Percentiles rank a stretch among this genome's conserved stretches.
These are phyloP conservation scores for Aspergillus caelatus DNA, from an alignment of 2,329 filamentous ascomycete genomes.

Conservation along the genomic window DNA sequence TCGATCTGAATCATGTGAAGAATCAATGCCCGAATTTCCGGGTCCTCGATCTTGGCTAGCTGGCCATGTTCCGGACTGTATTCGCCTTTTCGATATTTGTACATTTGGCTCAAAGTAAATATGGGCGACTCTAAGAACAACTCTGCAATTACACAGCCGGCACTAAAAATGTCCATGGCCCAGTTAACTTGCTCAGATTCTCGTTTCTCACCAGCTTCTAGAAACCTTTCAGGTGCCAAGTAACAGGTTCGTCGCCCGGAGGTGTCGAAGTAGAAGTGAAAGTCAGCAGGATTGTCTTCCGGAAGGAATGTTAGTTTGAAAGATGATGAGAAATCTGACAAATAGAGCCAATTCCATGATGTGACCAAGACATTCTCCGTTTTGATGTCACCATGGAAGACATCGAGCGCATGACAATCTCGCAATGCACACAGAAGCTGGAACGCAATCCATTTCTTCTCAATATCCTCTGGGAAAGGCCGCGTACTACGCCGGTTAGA, in stretches of 20 bases:
- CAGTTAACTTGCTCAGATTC: slow-evolving; percentile 70
- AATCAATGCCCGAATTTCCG: slow-evolving; percentile 84
- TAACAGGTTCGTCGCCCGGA: slow-evolving; percentile 92
- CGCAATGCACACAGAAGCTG: slow-evolving; percentile 89
- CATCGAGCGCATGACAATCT: slow-evolving; percentile 84
- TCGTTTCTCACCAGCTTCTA: slow-evolving; percentile 68
- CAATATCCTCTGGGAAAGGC: slow-evolving; percentile 94
- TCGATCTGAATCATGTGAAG: slow-evolving; percentile 95
- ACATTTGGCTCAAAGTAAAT: slow-evolving; percentile 96
- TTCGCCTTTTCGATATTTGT: slow-evolving; percentile 89
- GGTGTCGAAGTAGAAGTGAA: slow-evolving; percentile 96
- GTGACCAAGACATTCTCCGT: slow-evolving; percentile 96
- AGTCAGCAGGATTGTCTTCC: slow-evolving; percentile 95
- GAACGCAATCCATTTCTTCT: slow-evolving; percentile 98
- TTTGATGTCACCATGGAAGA: slow-evolving; percentile 98
- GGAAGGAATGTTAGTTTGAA: slow-evolving; percentile 94
- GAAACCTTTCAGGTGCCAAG: slow-evolving; percentile 88
- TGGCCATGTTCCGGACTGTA: slow-evolving; percentile 84
- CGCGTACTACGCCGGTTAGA: slow-evolving; percentile 68
- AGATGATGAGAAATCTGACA: slow-evolving; percentile 93
- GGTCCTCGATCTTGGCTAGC: slow-evolving; percentile 83
- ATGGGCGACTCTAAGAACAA: slow-evolving; percentile 93
- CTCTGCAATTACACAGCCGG: slow-evolving; percentile 94
- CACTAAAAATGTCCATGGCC: slow-evolving; percentile 99
- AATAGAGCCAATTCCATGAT: slow-evolving; percentile 98